phyloP scores from a whole-genome alignment of 192 early-diverging fungal genomes.

The Coemansia sp. region DNA sequence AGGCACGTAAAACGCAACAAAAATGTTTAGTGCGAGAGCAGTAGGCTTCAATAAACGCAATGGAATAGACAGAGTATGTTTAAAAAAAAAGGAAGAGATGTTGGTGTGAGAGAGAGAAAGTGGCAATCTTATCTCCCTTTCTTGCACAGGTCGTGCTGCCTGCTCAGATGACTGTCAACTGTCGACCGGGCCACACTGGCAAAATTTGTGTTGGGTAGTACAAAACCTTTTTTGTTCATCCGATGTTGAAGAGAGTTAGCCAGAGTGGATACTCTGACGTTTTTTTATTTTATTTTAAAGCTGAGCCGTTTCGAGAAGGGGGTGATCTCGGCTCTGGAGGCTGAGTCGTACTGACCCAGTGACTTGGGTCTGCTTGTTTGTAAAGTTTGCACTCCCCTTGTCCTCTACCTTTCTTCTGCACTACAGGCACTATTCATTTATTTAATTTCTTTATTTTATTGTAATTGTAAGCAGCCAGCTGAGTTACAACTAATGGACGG shows the following conservation, averaged over 20 bases:
- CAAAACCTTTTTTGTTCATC: too few relatives aligned
- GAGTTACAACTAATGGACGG: constrained; percentile 21
- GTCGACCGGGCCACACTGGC: neutral
- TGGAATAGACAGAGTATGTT: too few relatives aligned
- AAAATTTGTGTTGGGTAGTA: neutral
- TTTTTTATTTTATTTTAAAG: neutral
- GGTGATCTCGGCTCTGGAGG: constrained; percentile 1
- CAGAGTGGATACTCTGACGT: neutral
- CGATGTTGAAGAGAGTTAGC: too few relatives aligned
- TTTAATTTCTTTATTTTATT: neutral
- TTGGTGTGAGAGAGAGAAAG: neutral
- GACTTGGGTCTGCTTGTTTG: neutral
- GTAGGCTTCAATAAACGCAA: constrained; percentile 10
- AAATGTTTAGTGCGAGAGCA: constrained; percentile 1
- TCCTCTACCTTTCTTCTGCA: neutral
- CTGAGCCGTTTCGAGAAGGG: neutral
- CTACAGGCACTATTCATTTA: neutral
- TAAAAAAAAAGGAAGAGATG: neutral
- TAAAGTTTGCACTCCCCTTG: neutral
- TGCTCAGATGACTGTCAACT: constrained; percentile 4
- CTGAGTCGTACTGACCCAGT: neutral
- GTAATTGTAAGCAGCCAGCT: neutral
- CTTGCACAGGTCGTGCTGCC: neutral
- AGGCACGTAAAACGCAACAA: neutral
- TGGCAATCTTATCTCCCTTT: neutral